phyloP scores from a whole-genome alignment of 768 basidiomycete genomes.

The Boletus pseudo-olivaceus region DNA sequence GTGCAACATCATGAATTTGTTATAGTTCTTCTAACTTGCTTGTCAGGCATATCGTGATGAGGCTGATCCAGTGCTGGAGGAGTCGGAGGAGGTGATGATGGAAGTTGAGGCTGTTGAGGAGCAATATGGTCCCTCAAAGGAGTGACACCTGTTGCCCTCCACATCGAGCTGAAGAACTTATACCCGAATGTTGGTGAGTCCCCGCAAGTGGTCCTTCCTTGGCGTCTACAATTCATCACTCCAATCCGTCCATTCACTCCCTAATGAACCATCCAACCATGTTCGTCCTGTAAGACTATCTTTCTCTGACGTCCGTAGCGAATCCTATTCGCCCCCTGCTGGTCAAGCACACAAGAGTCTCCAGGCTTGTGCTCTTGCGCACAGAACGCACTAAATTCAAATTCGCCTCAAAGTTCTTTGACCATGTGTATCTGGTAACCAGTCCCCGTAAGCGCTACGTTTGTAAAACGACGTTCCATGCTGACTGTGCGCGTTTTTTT shows the following conservation, averaged over 20 bases:
- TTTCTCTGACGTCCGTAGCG: slow-evolving; percentile 8
- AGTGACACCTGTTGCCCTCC: slow-evolving; percentile 95
- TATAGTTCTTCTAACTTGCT: no score
- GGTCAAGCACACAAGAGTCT: slow-evolving; percentile 30
- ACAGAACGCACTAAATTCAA: slow-evolving; percentile 37
- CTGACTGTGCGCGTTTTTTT: background rate
- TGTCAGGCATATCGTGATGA: no score
- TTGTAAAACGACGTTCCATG: background rate
- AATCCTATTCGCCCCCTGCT: slow-evolving; percentile 13
- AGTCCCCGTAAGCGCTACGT: slow-evolving; percentile 26
- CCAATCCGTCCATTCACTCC: slow-evolving; percentile 61
- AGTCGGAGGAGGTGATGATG: no score
- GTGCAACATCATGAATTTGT: no score
- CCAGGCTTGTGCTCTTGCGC: slow-evolving; percentile 35
- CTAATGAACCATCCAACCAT: slow-evolving; percentile 34
- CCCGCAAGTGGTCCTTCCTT: slow-evolving; percentile 72
- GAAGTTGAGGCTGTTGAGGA: no score
- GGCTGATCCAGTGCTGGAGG: no score
- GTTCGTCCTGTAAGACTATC: slow-evolving; percentile 15
- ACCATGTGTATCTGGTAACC: no score
- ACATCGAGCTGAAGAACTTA: slow-evolving; percentile 98
- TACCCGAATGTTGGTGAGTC: slow-evolving; percentile 99
- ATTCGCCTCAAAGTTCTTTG: slow-evolving; percentile 24
- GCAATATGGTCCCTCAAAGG: no score
- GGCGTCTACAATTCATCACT: slow-evolving; percentile 48